Percentiles rank a stretch among this genome's conserved stretches.
Conservation (phyloP, 1,284 basidiomycete genomes). For the Ustanciosporium gigantosporum region DNA sequence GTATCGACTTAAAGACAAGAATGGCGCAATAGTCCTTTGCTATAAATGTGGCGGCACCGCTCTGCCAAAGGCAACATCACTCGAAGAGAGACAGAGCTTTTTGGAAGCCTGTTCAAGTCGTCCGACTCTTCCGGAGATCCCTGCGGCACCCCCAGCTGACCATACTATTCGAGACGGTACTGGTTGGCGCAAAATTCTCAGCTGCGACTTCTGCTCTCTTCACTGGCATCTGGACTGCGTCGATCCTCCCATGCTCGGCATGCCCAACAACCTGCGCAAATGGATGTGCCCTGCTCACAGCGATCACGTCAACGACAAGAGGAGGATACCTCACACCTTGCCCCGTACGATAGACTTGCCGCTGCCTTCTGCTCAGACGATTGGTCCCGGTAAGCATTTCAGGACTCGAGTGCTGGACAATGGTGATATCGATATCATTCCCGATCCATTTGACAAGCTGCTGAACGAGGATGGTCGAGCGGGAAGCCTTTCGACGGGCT, state of each 20-base stretch:
- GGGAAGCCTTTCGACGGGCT: slow-evolving; percentile 20
- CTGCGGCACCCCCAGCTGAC: slow-evolving; percentile 10
- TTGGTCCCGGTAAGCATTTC: slow-evolving; percentile 69
- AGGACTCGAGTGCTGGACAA: slow-evolving; percentile 78
- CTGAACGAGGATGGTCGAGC: slow-evolving; percentile 43
- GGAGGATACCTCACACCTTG: slow-evolving; percentile 33
- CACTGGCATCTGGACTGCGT: slow-evolving; percentile 98
- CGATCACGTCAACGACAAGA: slow-evolving; percentile 69
- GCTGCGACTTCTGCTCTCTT: slow-evolving; percentile 91
- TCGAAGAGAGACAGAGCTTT: too few species aligned
- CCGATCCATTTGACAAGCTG: slow-evolving; percentile 63
- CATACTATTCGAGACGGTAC: slow-evolving; percentile 20
- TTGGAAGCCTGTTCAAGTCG: too few species aligned
- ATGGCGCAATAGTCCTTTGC: slow-evolving; percentile 79
- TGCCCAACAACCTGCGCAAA: slow-evolving; percentile 85
- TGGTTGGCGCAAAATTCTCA: slow-evolving; percentile 70
- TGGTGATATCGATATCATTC: slow-evolving; percentile 83
- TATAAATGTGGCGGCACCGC: slow-evolving; percentile 85
- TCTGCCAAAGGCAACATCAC: slow-evolving; percentile 62
- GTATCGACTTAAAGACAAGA: slow-evolving; percentile 81
- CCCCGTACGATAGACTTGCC: slow-evolving; percentile 37
- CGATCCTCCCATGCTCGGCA: slow-evolving; percentile 80
- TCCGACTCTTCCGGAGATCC: not conserved
- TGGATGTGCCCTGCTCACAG: slow-evolving; percentile 99
- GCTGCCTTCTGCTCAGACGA: slow-evolving; percentile 24